phyloP scores from a whole-genome alignment of 2,329 filamentous ascomycete species.

The Lachnellula hyalina region DNA sequence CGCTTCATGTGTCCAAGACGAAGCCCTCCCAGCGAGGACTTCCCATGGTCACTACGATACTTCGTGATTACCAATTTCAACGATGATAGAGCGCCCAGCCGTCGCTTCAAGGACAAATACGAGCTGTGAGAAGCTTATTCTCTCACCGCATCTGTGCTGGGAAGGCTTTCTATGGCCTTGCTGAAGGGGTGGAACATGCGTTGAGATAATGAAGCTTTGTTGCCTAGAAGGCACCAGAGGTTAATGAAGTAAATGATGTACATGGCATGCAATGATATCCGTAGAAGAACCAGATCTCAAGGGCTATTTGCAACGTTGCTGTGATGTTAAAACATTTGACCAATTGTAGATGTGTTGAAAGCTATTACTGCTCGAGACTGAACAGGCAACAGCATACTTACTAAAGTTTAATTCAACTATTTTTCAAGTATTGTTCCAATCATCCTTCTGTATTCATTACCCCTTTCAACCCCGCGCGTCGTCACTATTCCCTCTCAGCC shows the following conservation, averaged over 20 bases:
- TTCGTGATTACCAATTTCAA: too few relatives aligned
- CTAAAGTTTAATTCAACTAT: background rate
- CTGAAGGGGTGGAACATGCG: too few relatives aligned
- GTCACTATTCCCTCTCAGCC: conserved; percentile 13
- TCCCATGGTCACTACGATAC: too few relatives aligned
- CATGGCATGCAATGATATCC: background rate
- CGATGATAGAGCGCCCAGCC: too few relatives aligned
- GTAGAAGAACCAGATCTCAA: background rate
- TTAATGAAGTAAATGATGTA: background rate
- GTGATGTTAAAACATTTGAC: background rate
- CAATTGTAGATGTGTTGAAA: background rate
- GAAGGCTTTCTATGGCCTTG: too few relatives aligned
- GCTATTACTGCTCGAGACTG: background rate
- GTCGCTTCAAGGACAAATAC: too few relatives aligned
- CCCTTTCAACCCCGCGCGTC: background rate
- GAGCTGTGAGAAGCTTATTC: too few relatives aligned
- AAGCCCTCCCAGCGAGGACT: too few relatives aligned
- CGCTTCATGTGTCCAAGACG: too few relatives aligned
- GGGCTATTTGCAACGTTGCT: background rate
- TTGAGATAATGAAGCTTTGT: background rate
- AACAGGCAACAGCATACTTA: background rate
- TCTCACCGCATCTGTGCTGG: too few relatives aligned
- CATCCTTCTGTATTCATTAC: background rate
- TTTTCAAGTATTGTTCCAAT: background rate
- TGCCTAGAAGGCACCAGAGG: background rate